These are phyloP conservation scores for Aspergillus ibericus DNA, from an alignment of 2,329 filamentous ascomycete genomes.

Conservation along the genomic window DNA sequence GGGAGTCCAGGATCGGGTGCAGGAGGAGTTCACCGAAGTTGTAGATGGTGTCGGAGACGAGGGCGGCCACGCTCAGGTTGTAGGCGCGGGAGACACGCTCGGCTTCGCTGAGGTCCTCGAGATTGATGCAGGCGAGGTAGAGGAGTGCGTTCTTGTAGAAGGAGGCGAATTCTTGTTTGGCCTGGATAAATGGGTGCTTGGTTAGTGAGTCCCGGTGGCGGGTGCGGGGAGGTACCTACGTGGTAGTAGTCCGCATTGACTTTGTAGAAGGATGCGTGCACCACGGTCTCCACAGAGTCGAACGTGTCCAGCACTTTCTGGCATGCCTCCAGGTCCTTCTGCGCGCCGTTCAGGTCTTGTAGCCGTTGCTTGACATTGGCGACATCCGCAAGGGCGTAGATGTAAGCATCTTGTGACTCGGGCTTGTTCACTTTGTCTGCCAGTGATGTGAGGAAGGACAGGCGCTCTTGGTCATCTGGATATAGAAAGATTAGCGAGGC, in stretches of 20 bases:
- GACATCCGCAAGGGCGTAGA: constrained; percentile 88
- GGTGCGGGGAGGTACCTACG: constrained; percentile 41
- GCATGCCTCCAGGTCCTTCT: constrained; percentile 81
- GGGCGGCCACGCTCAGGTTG: constrained; percentile 86
- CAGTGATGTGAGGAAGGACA: constrained; percentile 79
- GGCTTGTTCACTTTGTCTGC: constrained; percentile 87
- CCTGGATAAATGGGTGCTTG: constrained; percentile 36
- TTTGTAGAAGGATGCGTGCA: constrained; percentile 95
- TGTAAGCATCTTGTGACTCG: constrained; percentile 90
- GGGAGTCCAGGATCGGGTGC: constrained; percentile 88
- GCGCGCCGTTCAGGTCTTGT: constrained; percentile 75
- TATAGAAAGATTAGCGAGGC: constrained; percentile 9
- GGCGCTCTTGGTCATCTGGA: constrained; percentile 81
- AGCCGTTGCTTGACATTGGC: constrained; percentile 83
- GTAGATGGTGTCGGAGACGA: constrained; percentile 95
- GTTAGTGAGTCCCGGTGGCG: not conserved
- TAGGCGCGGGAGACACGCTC: constrained; percentile 85
- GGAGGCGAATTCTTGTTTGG: constrained; percentile 86
- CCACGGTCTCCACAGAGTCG: constrained; percentile 91
- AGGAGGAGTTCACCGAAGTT: constrained; percentile 99
- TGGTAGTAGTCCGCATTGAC: constrained; percentile 95
- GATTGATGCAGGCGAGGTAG: constrained; percentile 93
- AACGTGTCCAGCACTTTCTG: constrained; percentile 88
- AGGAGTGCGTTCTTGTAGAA: constrained; percentile 98
- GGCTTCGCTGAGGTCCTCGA: constrained; percentile 68